These are phyloP conservation scores for Pythium biforme DNA, from an alignment of 352 stramenopile genomes.

Conservation along the genomic window DNA sequence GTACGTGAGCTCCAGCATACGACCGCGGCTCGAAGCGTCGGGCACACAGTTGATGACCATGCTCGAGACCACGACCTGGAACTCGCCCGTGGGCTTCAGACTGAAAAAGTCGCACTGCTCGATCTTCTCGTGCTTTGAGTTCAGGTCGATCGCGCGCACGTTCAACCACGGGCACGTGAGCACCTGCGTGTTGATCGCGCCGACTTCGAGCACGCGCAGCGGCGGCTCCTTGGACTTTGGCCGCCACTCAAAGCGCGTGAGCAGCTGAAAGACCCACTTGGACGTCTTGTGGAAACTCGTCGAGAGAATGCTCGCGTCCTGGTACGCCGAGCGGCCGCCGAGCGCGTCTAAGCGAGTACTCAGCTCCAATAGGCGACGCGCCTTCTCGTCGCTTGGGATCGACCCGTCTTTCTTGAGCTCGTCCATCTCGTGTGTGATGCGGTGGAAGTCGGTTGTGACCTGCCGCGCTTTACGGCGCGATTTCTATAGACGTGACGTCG, in stretches of 20 bases:
- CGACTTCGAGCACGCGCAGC: slow-evolving; percentile 79
- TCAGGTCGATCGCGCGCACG: slow-evolving; percentile 95
- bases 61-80: slow-evolving; percentile 92
- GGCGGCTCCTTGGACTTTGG: slow-evolving; percentile 66
- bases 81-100: slow-evolving; percentile 60
- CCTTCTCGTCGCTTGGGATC: slow-evolving; percentile 28
- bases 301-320: slow-evolving; percentile 93
- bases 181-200: slow-evolving; percentile 96
- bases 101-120: slow-evolving; percentile 93
- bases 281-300: slow-evolving; percentile 94
- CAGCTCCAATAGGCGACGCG: slow-evolving; percentile 46
- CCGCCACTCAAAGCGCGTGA: slow-evolving; percentile 75
- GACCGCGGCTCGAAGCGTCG: slow-evolving; percentile 73
- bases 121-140: slow-evolving; percentile 89
- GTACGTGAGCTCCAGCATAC: slow-evolving; percentile 71
- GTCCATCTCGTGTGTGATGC: slow-evolving; percentile 70
- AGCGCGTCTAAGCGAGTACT: slow-evolving; percentile 80
- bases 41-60: slow-evolving; percentile 97
- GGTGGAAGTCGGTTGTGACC: slow-evolving; percentile 78
- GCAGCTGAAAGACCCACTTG: slow-evolving; percentile 93
- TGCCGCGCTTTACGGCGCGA: slow-evolving; percentile 68
- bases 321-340: slow-evolving; percentile 91
- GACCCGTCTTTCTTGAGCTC: slow-evolving; percentile 44
- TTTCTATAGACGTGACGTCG: slow-evolving; percentile 48
- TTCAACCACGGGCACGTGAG: slow-evolving; percentile 92